Base-by-base conservation (phyloP, 768 basidiomycete species). In the Hygrocybe coccinea region DNA sequence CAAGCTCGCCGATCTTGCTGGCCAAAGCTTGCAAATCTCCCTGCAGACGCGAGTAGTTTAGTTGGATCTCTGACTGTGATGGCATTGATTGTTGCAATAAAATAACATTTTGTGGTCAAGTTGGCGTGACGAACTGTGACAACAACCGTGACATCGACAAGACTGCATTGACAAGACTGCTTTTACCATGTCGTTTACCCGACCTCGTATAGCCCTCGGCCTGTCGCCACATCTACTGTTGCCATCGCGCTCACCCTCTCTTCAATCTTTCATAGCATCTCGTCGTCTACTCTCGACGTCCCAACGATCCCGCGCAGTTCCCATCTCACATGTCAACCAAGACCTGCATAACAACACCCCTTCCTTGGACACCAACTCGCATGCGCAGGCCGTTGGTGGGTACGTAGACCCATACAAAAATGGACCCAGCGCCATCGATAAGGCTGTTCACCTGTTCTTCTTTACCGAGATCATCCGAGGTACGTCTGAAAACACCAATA, bases 391-490 rank as follows among this genome's bases (percentile, higher is more conserved):
- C 5, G 63, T 60, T 25, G 66, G 72, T 51, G 75, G 75, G 59
- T 73, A 79, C 0, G 83, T 76, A 39, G 79, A 91, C 64, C 81
- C 84, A 41, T 93, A 90, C 77, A 79, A 80, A 65, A 78, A 75
- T 54, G 94, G 93, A 0, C 91, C 89, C 12, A 87, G 86, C 69
- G 94, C 97, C 44, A 78, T 99, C 48, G 93, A 97, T 79, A 98
- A 98, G 72, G 95, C 95, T 47, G 87, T 91, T 41, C 88, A 94
- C 69, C 68, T 97, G 48, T 98, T 98, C 81, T 98, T 99, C 83
- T 93, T 99, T 70, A 97, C 95, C 56, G 97, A 99, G 74, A 97
- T 99, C 64, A 74, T 95, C 67, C 79, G 95, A 80, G 95, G 95
- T 93, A 64, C 47, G 17, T 21, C 5, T 6, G 22, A n/a, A n/a